Percentiles rank a stretch among this genome's conserved stretches.
These are phyloP conservation scores for Aspergillus avenaceus DNA, from an alignment of 495 filamentous ascomycete genomes.

Conservation along the genomic window DNA sequence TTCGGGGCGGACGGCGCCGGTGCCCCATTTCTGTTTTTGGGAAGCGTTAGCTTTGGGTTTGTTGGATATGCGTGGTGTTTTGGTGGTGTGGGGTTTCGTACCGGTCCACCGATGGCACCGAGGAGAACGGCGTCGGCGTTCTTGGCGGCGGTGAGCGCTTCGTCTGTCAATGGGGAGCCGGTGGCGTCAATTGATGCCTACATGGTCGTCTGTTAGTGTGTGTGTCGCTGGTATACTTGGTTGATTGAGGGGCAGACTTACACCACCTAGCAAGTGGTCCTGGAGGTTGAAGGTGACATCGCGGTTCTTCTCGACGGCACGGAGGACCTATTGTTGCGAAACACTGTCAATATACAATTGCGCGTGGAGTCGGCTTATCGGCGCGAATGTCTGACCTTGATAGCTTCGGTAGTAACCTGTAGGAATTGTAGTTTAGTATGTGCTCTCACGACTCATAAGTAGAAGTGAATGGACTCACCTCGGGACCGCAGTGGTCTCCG, in stretches of 20 bases:
- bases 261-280: slow-evolving; percentile 88
- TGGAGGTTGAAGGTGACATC: slow-evolving; percentile 82
- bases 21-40: slow-evolving; percentile 77
- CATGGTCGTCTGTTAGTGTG: neutral
- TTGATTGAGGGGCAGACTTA: slow-evolving; percentile 44
- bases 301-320: slow-evolving; percentile 64
- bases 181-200: slow-evolving; percentile 81
- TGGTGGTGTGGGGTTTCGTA: slow-evolving; percentile 28
- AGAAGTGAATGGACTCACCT: slow-evolving; percentile 54
- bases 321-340: slow-evolving; percentile 53
- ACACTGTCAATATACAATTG: too few species aligned
- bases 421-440: slow-evolving; percentile 13
- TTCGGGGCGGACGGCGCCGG: slow-evolving; percentile 82
- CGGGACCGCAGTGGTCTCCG: slow-evolving; percentile 93
- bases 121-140: slow-evolving; percentile 87
- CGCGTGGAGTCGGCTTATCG: too few species aligned
- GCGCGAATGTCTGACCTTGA: slow-evolving; percentile 66
- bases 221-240: neutral
- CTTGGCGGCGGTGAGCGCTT: slow-evolving; percentile 82
- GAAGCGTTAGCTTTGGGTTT: neutral
- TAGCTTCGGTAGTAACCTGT: slow-evolving; percentile 64
- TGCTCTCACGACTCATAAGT: slow-evolving; percentile 1
- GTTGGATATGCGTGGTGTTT: neutral
- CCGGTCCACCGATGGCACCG: slow-evolving; percentile 91
- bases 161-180: slow-evolving; percentile 73